Evolutionary conservation across 306 rosid genomes (phyloP), one percentile per base, ranked within the genome.

Genomic region (Castanospermum australe): DNA sequence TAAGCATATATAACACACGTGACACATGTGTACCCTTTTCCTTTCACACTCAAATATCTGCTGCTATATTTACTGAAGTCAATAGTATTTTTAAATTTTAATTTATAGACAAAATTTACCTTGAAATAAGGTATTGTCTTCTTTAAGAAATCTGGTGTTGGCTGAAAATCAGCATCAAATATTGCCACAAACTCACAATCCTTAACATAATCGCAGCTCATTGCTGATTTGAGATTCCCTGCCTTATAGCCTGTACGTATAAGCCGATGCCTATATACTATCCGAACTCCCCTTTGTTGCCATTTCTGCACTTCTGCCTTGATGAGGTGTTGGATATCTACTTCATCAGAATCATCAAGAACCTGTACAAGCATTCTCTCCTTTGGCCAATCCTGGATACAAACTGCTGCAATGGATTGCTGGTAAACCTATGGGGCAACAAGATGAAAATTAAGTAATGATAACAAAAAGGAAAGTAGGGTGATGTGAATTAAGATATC

Each of bases 121-220:
- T 92, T 93, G 88, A 95, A 95, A 84, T 95, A 81, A 44, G 99
- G 99, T 73, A 95, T 57, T 25, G 98, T 91, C 86, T 91, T 95
- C 93, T 92, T 91, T 77, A 95, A 91, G 88, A 92, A 95, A 77
- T 92, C 99, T 1, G 98, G 97, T 10, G 94, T 88, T 24, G 99
- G 99, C 83, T 95, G 99, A 85, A 95, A 95, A 90, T 95, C 99
- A 25, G 99, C 91, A 90, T 95, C 99, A 56, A 95, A 95, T 77
- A 95, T 95, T 17, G 97, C 98, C 68, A 95, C 99, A 89, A 87
- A 95, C 86, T 95, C 98, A 56, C 90, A 95, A 79, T 95, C 90
- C 84, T 95, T 91, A 22, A 95, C 98, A 89, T 95, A 95, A 81
- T 95, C 98, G 42, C 99, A 95, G 71, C 85, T 54, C 99, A 95